These are phyloP conservation scores for Ophiocordyceps camponoti-leonardi DNA, from an alignment of 2,329 filamentous ascomycete species.

Conservation along the genomic window DNA sequence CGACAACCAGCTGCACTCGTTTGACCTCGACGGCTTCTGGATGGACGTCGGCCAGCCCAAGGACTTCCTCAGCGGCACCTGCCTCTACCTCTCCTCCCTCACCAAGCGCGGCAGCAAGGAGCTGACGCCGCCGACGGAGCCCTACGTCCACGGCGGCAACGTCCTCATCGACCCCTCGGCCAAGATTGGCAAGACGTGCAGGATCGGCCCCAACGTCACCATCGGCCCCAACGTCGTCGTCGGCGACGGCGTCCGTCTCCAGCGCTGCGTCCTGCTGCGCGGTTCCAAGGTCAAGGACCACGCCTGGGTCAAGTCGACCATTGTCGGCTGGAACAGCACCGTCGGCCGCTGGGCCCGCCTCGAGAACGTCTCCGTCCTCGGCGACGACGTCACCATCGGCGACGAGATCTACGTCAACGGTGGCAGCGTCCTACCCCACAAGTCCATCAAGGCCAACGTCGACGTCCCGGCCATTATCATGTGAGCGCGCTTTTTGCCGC, in stretches of 20 bases:
- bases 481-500: slow-evolving; percentile 26
- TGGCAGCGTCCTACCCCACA: slow-evolving; percentile 86
- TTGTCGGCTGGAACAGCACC: slow-evolving; percentile 95
- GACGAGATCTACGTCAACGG: slow-evolving; percentile 99
- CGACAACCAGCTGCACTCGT: slow-evolving; percentile 84
- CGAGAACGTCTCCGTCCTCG: slow-evolving; percentile 95
- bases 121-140: slow-evolving; percentile 54
- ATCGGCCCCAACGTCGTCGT: slow-evolving; percentile 87
- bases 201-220: slow-evolving; percentile 92
- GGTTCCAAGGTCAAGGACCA: slow-evolving; percentile 96
- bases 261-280: slow-evolving; percentile 77
- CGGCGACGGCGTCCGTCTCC: slow-evolving; percentile 83
- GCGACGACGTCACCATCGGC: slow-evolving; percentile 92
- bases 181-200: slow-evolving; percentile 96
- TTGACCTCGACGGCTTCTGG: slow-evolving; percentile 95
- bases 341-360: slow-evolving; percentile 91
- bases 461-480: slow-evolving; percentile 60
- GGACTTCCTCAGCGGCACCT: slow-evolving; percentile 92
- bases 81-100: slow-evolving; percentile 85
- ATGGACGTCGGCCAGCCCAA: slow-evolving; percentile 99
- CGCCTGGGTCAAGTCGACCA: slow-evolving; percentile 96
- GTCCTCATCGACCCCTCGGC: slow-evolving; percentile 87
- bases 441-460: slow-evolving; percentile 97
- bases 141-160: slow-evolving; percentile 83
- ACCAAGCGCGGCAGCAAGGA: slow-evolving; percentile 79